Percentiles rank a stretch among this genome's conserved stretches.
Conservation (phyloP, 352 stramenopile species). For the Globisporangium nodosum region DNA sequence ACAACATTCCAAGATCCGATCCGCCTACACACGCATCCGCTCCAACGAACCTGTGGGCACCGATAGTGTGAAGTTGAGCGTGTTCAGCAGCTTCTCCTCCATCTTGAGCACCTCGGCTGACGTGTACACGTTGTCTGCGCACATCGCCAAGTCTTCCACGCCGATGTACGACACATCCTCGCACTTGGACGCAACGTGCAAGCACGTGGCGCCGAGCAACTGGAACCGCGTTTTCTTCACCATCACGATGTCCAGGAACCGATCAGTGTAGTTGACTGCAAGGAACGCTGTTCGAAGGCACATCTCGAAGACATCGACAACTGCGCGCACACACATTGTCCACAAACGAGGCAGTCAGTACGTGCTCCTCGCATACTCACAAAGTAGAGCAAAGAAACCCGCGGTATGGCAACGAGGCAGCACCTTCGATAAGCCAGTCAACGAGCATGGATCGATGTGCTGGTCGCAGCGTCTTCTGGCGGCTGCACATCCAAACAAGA, state of each 20-base stretch:
- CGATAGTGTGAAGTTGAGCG: slow-evolving; percentile 88
- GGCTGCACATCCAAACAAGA: slow-evolving; percentile 24
- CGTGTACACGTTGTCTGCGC: slow-evolving; percentile 88
- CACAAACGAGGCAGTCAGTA: not conserved
- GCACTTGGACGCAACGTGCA: slow-evolving; percentile 89
- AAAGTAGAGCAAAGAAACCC: not conserved
- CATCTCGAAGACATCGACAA: slow-evolving; percentile 92
- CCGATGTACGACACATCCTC: slow-evolving; percentile 92
- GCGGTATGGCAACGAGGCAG: not conserved
- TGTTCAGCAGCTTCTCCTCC: slow-evolving; percentile 90
- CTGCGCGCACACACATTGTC: slow-evolving; percentile 19
- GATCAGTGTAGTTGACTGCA: slow-evolving; percentile 89
- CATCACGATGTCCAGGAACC: slow-evolving; percentile 85
- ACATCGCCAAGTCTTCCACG: slow-evolving; percentile 89
- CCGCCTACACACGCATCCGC: too few species aligned
- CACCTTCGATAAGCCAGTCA: slow-evolving; percentile 90
- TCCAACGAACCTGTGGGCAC: slow-evolving; percentile 71
- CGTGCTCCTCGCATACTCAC: not conserved
- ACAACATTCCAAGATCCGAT: too few species aligned
- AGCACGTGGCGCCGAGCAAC: slow-evolving; percentile 84
- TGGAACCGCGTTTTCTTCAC: slow-evolving; percentile 88
- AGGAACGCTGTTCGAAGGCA: slow-evolving; percentile 86
- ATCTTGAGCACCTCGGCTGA: slow-evolving; percentile 88
- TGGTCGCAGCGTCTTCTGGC: slow-evolving; percentile 76
- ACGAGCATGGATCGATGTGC: slow-evolving; percentile 89